Percentiles rank a stretch among this genome's conserved stretches.
Conservation (phyloP, 1,284 basidiomycete genomes). For the Caloboletus inedulis region DNA sequence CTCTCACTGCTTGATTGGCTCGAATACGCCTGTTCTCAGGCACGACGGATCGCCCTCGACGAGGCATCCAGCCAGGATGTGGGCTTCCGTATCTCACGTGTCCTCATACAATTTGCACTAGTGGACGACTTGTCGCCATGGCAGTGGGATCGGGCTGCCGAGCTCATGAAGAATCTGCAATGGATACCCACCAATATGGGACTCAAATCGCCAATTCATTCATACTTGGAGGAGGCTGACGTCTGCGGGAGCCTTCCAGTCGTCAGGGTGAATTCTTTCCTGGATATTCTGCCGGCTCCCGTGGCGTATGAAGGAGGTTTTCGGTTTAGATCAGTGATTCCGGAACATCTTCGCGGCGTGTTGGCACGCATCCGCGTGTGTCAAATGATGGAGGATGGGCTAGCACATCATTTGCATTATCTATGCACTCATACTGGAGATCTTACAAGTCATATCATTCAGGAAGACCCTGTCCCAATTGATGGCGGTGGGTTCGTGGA, state of each 20-base stretch:
- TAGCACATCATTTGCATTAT: not conserved
- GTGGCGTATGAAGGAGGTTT: not conserved
- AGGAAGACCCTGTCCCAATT: constrained; percentile 12
- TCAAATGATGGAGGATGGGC: not conserved
- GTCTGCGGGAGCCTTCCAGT: not conserved
- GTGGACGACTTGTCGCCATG: not conserved
- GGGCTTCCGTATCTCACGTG: not conserved
- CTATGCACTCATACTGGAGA: not conserved
- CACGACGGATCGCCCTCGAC: not conserved
- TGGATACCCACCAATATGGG: not conserved
- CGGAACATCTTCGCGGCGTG: not conserved
- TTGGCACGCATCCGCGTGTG: not conserved
- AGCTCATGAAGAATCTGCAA: not conserved
- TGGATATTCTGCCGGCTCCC: not conserved
- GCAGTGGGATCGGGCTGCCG: not conserved
- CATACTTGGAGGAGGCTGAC: not conserved
- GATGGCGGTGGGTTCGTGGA: constrained; percentile 16
- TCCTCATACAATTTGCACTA: not conserved
- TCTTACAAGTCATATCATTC: constrained; percentile 11
- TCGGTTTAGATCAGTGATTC: not conserved
- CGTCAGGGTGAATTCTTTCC: not conserved
- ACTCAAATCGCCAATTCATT: not conserved
- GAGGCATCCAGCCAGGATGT: not conserved
- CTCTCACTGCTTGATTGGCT: not conserved
- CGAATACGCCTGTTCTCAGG: not conserved